These are phyloP conservation scores for Scutellaria galericulata DNA, from an alignment of 257 asterid species.

Conservation along the genomic window DNA sequence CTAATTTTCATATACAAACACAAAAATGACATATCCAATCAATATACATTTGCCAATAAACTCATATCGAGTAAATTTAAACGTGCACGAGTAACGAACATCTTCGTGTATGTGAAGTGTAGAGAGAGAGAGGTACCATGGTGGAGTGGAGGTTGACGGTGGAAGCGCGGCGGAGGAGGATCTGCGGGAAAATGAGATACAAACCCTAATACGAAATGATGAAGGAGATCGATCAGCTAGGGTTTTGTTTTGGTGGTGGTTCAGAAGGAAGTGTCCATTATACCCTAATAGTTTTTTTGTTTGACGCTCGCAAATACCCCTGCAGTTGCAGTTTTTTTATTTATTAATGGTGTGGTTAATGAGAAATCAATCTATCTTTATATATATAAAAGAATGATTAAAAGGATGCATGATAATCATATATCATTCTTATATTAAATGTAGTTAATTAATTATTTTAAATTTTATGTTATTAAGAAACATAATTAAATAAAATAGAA, in stretches of 20 bases:
- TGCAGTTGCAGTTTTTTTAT: too few relatives aligned
- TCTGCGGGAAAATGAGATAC: conserved; percentile 19
- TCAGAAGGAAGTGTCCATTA: neutral
- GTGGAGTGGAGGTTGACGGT: conserved; percentile 28
- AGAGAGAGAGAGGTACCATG: conserved; percentile 34
- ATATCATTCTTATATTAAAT: too few relatives aligned
- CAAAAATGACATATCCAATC: neutral
- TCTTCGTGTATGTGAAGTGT: neutral
- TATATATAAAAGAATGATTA: too few relatives aligned
- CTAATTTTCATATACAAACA: conserved; percentile 24
- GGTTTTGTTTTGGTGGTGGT: conserved; percentile 10
- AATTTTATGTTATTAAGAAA: too few relatives aligned
- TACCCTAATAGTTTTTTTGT: neutral
- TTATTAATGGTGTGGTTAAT: too few relatives aligned
- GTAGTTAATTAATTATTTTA: too few relatives aligned
- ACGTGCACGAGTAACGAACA: neutral
- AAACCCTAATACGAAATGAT: neutral
- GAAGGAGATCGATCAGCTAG: conserved; percentile 19
- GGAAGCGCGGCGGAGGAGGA: conserved; percentile 29
- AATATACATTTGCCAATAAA: neutral
- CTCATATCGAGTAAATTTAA: neutral
- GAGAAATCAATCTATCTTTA: too few relatives aligned
- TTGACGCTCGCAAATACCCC: too few relatives aligned
- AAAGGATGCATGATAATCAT: too few relatives aligned
- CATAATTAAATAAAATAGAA: too few relatives aligned